Conservation (phyloP, 371 early-diverging fungal species). For the Mucor circinelloides region DNA sequence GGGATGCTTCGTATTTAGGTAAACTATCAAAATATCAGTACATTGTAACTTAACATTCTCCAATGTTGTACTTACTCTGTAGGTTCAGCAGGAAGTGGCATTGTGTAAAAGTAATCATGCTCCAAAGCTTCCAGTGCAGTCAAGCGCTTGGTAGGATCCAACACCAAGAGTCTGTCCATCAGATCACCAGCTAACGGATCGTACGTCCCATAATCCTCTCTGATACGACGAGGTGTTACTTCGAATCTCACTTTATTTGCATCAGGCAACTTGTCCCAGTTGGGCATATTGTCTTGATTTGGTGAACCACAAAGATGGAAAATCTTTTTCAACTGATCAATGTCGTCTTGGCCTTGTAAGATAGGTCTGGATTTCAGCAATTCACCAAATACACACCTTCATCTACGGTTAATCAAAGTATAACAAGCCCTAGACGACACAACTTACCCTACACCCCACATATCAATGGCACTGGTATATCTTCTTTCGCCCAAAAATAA, state of each 20-base stretch:
- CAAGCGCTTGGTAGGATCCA: constrained; percentile 76
- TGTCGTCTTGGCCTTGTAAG: constrained; percentile 78
- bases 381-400: constrained; percentile 80
- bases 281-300: constrained; percentile 71
- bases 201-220: constrained; percentile 56
- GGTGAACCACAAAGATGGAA: constrained; percentile 86
- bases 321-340: constrained; percentile 82
- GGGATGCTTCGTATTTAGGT: constrained; percentile 64
- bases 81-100: constrained; percentile 64
- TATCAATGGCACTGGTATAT: constrained; percentile 93
- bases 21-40: constrained; percentile 35
- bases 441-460: constrained; percentile 92
- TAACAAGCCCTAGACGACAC: constrained; percentile 38
- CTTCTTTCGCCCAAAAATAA: constrained; percentile 84
- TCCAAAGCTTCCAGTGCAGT: constrained; percentile 77
- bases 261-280: constrained; percentile 67
- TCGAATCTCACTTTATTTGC: constrained; percentile 53
- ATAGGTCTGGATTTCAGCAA: constrained; percentile 78
- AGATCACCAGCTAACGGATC: constrained; percentile 70
- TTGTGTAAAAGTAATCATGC: constrained; percentile 71
- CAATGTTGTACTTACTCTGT: constrained; percentile 45
- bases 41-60: background rate
- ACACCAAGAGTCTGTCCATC: constrained; percentile 71
- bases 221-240: constrained; percentile 49
- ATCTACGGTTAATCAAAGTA: background rate